Percentiles rank a stretch among this genome's conserved stretches.
Evolutionary conservation across 2,329 filamentous ascomycete species (phyloP).

Genomic region (Ascochyta pisi): DNA sequence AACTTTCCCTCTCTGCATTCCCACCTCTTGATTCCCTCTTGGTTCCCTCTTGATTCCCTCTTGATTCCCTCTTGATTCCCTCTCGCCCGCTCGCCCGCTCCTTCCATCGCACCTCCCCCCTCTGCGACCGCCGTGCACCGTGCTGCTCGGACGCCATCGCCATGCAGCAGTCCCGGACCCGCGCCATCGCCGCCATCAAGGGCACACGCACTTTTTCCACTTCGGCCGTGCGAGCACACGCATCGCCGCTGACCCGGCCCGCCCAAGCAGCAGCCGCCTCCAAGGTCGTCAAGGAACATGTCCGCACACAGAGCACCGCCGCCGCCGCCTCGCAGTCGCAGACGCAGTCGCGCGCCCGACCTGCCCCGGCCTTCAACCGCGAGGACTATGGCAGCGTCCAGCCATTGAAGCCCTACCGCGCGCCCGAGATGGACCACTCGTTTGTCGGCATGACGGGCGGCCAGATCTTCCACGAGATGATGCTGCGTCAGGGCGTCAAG

Average conservation of each 20-base stretch:
- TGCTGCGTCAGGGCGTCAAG: slow-evolving; percentile 90
- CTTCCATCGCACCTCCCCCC: not conserved
- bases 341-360: slow-evolving; percentile 42
- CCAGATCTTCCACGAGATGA: slow-evolving; percentile 99
- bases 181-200: slow-evolving; percentile 46
- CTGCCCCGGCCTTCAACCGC: slow-evolving; percentile 60
- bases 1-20: not conserved
- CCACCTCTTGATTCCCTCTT: too few relatives aligned
- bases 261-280: slow-evolving; percentile 41
- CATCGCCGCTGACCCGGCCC: slow-evolving; percentile 53
- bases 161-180: slow-evolving; percentile 48
- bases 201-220: slow-evolving; percentile 54
- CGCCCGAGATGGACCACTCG: slow-evolving; percentile 61
- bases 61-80: not conserved
- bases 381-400: slow-evolving; percentile 53
- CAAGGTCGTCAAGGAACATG: slow-evolving; percentile 48
- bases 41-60: too few relatives aligned
- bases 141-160: slow-evolving; percentile 7
- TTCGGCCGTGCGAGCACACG: slow-evolving; percentile 48
- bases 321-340: slow-evolving; percentile 40
- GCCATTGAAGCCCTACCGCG: slow-evolving; percentile 55
- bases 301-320: slow-evolving; percentile 53
- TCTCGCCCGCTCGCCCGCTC: not conserved
- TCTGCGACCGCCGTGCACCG: slow-evolving; percentile 7
- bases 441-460: slow-evolving; percentile 96